phyloP scores from a whole-genome alignment of 1,139 yeast species.

The Taphrina communis region DNA sequence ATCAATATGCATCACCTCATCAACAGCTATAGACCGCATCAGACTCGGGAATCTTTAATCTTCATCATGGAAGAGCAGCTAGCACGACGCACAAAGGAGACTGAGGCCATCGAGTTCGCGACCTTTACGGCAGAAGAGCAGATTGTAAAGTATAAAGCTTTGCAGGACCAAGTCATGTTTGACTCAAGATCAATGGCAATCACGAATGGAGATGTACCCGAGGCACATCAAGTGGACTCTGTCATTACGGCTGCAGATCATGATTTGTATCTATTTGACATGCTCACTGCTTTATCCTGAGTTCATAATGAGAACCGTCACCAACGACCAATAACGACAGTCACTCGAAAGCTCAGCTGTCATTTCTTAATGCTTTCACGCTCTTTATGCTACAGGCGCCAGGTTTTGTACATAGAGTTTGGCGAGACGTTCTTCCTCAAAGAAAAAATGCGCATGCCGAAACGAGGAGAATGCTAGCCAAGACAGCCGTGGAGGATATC shows the following conservation, averaged over 20 bases:
- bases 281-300: conserved; percentile 1
- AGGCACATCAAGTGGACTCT: background rate
- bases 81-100: conserved; percentile 61
- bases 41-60: conserved; percentile 78
- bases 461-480: conserved; percentile 8
- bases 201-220: background rate
- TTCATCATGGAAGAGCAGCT: conserved; percentile 70
- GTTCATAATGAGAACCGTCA: background rate
- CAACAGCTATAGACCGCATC: conserved; percentile 88
- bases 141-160: background rate
- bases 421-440: background rate
- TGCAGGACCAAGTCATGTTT: background rate
- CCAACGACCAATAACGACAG: no score
- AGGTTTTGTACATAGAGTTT: background rate
- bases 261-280: conserved; percentile 6
- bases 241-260: background rate
- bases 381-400: background rate
- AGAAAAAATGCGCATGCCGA: background rate
- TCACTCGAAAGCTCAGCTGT: background rate
- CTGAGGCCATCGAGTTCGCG: conserved; percentile 55
- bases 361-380: background rate
- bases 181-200: background rate
- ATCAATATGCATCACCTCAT: conserved; percentile 83
- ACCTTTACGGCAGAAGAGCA: conserved; percentile 1
- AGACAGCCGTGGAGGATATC: background rate